Evolutionary conservation across 2,329 filamentous ascomycete species (phyloP).

Genomic region (Cladophialophora chaetospira): DNA sequence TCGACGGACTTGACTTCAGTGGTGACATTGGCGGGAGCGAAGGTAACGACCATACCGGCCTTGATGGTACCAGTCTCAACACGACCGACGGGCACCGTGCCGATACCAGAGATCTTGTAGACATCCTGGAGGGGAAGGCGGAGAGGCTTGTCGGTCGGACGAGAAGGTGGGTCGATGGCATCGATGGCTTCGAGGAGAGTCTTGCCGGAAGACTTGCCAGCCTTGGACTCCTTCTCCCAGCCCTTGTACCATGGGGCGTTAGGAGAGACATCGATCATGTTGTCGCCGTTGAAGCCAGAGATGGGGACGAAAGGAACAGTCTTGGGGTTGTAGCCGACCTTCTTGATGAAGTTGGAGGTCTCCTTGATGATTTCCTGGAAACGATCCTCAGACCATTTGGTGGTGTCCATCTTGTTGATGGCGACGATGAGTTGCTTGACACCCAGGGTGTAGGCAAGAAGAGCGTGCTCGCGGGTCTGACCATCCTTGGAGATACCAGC

Average conservation of each 20-base stretch:
- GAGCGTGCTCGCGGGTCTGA: slow-evolving; percentile 99
- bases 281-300: slow-evolving; percentile 99
- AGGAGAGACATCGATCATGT: slow-evolving; percentile 88
- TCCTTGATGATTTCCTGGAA: slow-evolving; percentile 99
- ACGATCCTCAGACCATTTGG: slow-evolving; percentile 95
- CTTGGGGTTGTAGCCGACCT: slow-evolving; percentile 99
- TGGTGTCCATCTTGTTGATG: slow-evolving; percentile 99
- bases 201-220: slow-evolving; percentile 84
- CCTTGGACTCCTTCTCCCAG: slow-evolving; percentile 98
- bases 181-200: slow-evolving; percentile 99
- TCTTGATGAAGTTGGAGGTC: slow-evolving; percentile 99
- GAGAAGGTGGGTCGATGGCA: slow-evolving; percentile 85
- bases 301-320: slow-evolving; percentile 97
- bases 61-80: slow-evolving; percentile 99
- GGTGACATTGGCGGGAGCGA: slow-evolving; percentile 97
- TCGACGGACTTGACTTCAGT: slow-evolving; percentile 99
- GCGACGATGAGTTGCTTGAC: slow-evolving; percentile 99
- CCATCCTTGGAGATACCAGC: slow-evolving; percentile 99
- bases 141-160: slow-evolving; percentile 98
- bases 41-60: slow-evolving; percentile 84
- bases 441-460: slow-evolving; percentile 99
- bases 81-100: slow-evolving; percentile 99
- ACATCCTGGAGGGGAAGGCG: slow-evolving; percentile 99
- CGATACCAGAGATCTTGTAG: slow-evolving; percentile 99
- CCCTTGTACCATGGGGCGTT: slow-evolving; percentile 99